Conservation (phyloP, 306 rosid species). For the Comarum palustre region DNA sequence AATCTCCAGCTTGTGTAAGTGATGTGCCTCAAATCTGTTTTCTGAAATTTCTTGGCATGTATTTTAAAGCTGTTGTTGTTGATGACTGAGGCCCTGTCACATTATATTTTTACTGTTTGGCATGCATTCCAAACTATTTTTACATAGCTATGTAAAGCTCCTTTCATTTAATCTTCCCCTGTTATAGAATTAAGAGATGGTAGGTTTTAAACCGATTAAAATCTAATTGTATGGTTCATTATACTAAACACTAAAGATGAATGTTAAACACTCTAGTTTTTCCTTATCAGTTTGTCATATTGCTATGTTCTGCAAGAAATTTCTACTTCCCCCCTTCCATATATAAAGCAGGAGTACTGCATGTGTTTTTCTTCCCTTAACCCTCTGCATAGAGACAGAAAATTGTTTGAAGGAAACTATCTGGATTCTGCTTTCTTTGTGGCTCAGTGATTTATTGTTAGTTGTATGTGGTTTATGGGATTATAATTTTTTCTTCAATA, state of each 20-base stretch:
- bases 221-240: not conserved
- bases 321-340: not conserved
- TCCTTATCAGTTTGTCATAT: not conserved
- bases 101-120: not conserved
- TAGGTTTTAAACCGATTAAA: not conserved
- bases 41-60: not conserved
- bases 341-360: not conserved
- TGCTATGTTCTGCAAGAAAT: not conserved
- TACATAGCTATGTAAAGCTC: not conserved
- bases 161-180: not conserved
- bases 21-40: conserved; percentile 12
- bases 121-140: not conserved
- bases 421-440: not conserved
- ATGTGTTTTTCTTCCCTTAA: not conserved
- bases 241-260: not conserved
- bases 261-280: not conserved
- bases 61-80: not conserved
- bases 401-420: not conserved
- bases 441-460: conserved; percentile 18
- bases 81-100: not conserved
- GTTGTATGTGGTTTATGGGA: conserved; percentile 12
- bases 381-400: not conserved
- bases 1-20: conserved; percentile 87
- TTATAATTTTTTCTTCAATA: not conserved
- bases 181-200: not conserved